Percentiles rank a stretch among this genome's conserved stretches.
These are phyloP conservation scores for Aspergillus thermomutatus DNA, from an alignment of 2,329 filamentous ascomycete species.

Conservation along the genomic window DNA sequence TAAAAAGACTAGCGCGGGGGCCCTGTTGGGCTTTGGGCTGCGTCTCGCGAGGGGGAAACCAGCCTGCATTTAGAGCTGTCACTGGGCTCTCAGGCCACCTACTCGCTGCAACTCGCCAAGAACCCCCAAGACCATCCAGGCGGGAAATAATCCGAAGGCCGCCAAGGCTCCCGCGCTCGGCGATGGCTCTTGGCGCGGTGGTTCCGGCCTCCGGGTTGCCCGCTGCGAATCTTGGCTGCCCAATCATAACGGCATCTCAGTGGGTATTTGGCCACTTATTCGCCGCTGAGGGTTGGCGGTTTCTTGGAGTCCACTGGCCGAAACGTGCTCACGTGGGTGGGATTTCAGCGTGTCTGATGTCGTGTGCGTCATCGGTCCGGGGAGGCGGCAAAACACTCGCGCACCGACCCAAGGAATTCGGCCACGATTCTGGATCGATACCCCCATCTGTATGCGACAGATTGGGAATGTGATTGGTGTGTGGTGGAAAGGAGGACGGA, in stretches of 20 bases:
- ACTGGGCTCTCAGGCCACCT: background rate
- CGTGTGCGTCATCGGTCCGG: background rate
- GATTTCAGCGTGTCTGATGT: background rate
- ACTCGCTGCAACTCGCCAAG: background rate
- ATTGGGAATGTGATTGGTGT: background rate
- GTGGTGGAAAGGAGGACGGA: background rate
- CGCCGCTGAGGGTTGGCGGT: background rate
- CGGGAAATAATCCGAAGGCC: background rate
- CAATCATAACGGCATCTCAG: too few relatives aligned
- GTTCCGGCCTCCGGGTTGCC: background rate
- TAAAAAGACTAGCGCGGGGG: background rate
- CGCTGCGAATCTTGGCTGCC: background rate
- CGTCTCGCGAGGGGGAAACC: background rate
- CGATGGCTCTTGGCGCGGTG: background rate
- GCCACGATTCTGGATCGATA: background rate
- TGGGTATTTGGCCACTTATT: background rate
- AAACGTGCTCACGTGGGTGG: background rate
- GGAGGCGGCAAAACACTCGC: background rate
- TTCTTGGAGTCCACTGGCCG: background rate
- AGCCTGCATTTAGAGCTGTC: background rate
- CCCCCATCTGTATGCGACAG: background rate
- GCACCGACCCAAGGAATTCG: background rate
- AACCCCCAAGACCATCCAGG: background rate
- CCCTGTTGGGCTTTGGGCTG: background rate
- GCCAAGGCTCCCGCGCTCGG: background rate